A percentile compares a stretch with the other conserved stretches of the same genome.
These are phyloP conservation scores for Chaetomiaceae sp. DNA, from an alignment of 2,329 filamentous ascomycete genomes.

Conservation along the genomic window DNA sequence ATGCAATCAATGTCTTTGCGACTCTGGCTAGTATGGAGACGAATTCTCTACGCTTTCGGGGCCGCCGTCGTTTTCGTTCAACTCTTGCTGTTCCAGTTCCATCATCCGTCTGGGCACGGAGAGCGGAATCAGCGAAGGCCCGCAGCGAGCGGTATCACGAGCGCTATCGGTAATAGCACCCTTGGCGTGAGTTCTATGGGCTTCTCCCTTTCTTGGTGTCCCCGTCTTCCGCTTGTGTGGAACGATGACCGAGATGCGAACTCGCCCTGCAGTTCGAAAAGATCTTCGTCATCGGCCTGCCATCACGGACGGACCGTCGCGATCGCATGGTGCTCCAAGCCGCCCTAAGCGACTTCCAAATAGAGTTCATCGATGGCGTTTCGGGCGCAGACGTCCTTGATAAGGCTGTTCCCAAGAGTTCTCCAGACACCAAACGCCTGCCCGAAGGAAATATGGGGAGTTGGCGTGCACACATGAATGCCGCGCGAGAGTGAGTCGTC, in stretches of 20 bases:
- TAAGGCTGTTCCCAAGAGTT: neutral
- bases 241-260: neutral
- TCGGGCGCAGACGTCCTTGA: slow-evolving; percentile 25
- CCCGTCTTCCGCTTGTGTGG: neutral
- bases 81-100: neutral
- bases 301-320: slow-evolving; percentile 41
- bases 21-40: too few species aligned
- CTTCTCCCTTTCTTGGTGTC: neutral
- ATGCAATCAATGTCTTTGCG: too few species aligned
- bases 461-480: slow-evolving; percentile 35
- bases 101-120: neutral
- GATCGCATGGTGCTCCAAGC: slow-evolving; percentile 41
- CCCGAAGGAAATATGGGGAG: slow-evolving; percentile 17
- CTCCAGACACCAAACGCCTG: neutral
- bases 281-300: slow-evolving; percentile 45
- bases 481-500: slow-evolving; percentile 26
- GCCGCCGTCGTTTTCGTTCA: neutral
- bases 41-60: neutral
- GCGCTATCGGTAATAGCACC: neutral
- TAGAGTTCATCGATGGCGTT: slow-evolving; percentile 42
- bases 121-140: neutral
- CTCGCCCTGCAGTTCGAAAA: slow-evolving; percentile 39
- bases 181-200: neutral
- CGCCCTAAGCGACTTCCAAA: slow-evolving; percentile 35
- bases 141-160: neutral